These are phyloP conservation scores for Wakefieldia striispora DNA, from an alignment of 768 basidiomycete species.

Conservation along the genomic window DNA sequence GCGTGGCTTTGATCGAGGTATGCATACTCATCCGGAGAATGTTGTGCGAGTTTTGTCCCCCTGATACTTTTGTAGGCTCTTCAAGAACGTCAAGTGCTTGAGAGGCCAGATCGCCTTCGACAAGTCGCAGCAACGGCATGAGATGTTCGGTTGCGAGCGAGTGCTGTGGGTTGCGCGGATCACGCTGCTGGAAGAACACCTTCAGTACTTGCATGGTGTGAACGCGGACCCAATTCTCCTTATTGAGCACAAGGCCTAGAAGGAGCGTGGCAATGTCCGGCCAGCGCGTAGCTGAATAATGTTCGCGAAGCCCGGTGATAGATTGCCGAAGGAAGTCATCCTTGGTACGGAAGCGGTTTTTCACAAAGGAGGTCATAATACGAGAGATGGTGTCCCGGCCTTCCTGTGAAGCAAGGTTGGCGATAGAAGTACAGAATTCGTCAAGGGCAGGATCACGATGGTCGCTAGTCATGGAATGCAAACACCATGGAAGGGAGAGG, in stretches of 20 bases:
- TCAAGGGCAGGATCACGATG: constrained; percentile 56
- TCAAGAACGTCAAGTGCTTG: constrained; percentile 93
- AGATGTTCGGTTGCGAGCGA: constrained; percentile 81
- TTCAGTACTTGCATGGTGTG: constrained; percentile 88
- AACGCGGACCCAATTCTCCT: constrained; percentile 75
- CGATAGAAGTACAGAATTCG: constrained; percentile 72
- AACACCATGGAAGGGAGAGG: constrained; percentile 81
- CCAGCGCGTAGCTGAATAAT: constrained; percentile 74
- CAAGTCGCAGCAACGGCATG: constrained; percentile 84
- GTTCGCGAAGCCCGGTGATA: constrained; percentile 79
- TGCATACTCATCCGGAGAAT: constrained; percentile 94
- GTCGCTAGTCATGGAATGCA: constrained; percentile 73
- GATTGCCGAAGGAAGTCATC: constrained; percentile 94
- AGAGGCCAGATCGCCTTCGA: constrained; percentile 83
- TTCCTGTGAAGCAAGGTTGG: constrained; percentile 66
- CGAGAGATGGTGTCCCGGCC: constrained; percentile 77
- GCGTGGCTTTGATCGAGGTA: constrained; percentile 41
- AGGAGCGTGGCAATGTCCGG: constrained; percentile 80
- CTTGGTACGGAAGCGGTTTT: constrained; percentile 82
- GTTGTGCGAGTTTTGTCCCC: constrained; percentile 75
- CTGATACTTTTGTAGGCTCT: constrained; percentile 78
- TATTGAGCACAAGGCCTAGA: constrained; percentile 84
- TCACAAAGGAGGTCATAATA: constrained; percentile 88
- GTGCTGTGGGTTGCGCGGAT: constrained; percentile 71
- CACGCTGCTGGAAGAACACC: constrained; percentile 81